These are phyloP conservation scores for Penicillium argentinense DNA, from an alignment of 495 filamentous ascomycete species.

Conservation along the genomic window DNA sequence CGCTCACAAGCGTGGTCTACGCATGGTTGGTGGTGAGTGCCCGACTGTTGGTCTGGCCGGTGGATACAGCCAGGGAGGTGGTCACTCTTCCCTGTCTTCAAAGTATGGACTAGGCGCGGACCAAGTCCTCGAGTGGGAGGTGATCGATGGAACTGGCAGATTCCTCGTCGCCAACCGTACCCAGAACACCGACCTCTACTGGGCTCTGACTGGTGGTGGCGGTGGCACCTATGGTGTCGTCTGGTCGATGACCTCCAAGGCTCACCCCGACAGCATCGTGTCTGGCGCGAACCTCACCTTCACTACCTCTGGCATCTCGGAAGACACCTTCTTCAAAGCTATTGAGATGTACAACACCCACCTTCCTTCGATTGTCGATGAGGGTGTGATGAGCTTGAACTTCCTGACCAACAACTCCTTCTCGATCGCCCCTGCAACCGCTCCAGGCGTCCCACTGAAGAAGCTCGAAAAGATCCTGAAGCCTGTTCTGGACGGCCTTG, in stretches of 20 bases:
- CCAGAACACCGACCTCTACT: slow-evolving; percentile 59
- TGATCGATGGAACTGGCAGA: slow-evolving; percentile 51
- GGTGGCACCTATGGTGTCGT: slow-evolving; percentile 61
- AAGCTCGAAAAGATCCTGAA: slow-evolving; percentile 14
- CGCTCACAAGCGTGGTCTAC: slow-evolving; percentile 22
- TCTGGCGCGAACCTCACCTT: slow-evolving; percentile 26
- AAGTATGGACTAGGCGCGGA: slow-evolving; percentile 60
- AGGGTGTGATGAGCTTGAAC: slow-evolving; percentile 30
- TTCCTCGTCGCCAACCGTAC: slow-evolving; percentile 47
- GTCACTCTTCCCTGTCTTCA: slow-evolving; percentile 52
- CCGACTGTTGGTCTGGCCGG: slow-evolving; percentile 30
- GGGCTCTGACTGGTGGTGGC: slow-evolving; percentile 65
- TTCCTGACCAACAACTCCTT: slow-evolving; percentile 42
- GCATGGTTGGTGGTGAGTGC: slow-evolving; percentile 13
- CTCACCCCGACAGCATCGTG: slow-evolving; percentile 34
- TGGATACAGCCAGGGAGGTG: slow-evolving; percentile 59
- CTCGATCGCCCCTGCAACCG: slow-evolving; percentile 35
- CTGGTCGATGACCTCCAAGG: slow-evolving; percentile 47
- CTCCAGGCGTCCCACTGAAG: slow-evolving; percentile 16
- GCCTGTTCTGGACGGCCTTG: slow-evolving; percentile 17
- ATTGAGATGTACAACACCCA: slow-evolving; percentile 37
- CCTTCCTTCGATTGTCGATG: slow-evolving; percentile 45
- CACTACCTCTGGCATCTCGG: slow-evolving; percentile 12
- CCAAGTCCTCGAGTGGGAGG: slow-evolving; percentile 57
- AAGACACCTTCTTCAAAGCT: slow-evolving; percentile 41